Percentiles rank a stretch among this genome's conserved stretches.
Conservation (phyloP, 164 flowering plant species). For the Chloranthus sessilifolius region DNA sequence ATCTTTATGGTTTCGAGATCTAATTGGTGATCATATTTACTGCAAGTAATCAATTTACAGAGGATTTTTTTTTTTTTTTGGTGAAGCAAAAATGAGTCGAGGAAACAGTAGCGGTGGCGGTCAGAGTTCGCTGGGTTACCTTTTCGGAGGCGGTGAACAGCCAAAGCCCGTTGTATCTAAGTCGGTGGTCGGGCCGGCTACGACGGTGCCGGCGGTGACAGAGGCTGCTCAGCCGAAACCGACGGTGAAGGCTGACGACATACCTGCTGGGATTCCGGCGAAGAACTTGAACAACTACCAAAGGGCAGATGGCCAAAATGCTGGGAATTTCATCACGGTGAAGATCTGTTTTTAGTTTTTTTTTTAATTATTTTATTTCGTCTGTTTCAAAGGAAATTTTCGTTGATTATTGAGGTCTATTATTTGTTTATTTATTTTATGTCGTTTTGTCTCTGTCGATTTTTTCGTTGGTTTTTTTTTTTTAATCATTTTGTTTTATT, state of each 20-base stretch:
- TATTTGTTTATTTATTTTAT: too few relatives aligned
- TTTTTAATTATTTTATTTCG: not conserved
- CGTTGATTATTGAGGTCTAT: too few relatives aligned
- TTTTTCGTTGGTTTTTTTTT: too few relatives aligned
- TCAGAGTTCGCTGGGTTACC: constrained; percentile 70
- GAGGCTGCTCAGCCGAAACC: not conserved
- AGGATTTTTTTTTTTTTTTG: too few relatives aligned
- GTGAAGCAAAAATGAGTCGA: constrained; percentile 46
- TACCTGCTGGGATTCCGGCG: constrained; percentile 13
- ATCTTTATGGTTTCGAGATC: too few relatives aligned
- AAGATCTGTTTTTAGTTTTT: not conserved
- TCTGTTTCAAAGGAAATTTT: too few relatives aligned
- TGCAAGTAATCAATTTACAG: too few relatives aligned
- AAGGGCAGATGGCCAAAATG: constrained; percentile 19
- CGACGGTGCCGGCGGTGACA: not conserved
- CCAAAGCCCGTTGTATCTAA: constrained; percentile 30
- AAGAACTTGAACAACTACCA: constrained; percentile 11
- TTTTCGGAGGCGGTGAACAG: constrained; percentile 63
- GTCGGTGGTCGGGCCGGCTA: not conserved
- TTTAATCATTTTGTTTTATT: too few relatives aligned
- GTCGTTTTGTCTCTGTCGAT: too few relatives aligned
- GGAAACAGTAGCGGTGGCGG: constrained; percentile 76
- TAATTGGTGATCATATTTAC: too few relatives aligned
- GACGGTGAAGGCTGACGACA: constrained; percentile 6
- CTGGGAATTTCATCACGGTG: constrained; percentile 22